Percentiles rank a stretch among this genome's conserved stretches.
These are phyloP conservation scores for Macrolepiota dolichaula DNA, from an alignment of 768 basidiomycete species.

Conservation along the genomic window DNA sequence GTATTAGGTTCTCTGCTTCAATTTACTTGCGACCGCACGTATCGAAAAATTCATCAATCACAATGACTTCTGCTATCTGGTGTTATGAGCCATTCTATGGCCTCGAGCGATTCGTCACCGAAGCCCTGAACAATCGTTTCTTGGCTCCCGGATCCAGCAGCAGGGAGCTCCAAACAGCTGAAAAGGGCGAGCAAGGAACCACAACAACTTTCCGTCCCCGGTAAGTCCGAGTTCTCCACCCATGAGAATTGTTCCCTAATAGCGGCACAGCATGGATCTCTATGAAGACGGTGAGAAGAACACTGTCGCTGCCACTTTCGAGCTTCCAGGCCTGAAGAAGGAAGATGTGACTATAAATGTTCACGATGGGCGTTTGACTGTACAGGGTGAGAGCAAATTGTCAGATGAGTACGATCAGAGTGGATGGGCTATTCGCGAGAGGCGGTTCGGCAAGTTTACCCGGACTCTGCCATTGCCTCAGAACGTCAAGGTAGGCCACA, in stretches of 20 bases:
- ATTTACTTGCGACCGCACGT: too few species aligned
- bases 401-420: slow-evolving; percentile 28
- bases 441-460: slow-evolving; percentile 46
- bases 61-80: background rate
- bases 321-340: slow-evolving; percentile 51
- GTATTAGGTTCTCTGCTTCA: too few species aligned
- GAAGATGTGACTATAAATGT: slow-evolving; percentile 46
- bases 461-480: slow-evolving; percentile 47
- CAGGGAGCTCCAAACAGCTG: slow-evolving; percentile 4
- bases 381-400: slow-evolving; percentile 40
- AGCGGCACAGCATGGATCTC: background rate
- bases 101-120: slow-evolving; percentile 42
- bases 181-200: background rate
- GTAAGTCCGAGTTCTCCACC: too few species aligned
- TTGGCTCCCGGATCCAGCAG: background rate
- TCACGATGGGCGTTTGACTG: slow-evolving; percentile 40
- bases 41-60: background rate
- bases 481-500: slow-evolving; percentile 39
- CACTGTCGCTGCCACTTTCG: slow-evolving; percentile 47
- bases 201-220: background rate
- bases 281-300: slow-evolving; percentile 17
- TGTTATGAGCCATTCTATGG: slow-evolving; percentile 34
- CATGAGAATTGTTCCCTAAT: too few species aligned
- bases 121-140: slow-evolving; percentile 14
- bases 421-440: slow-evolving; percentile 41